Evolutionary conservation across 2,329 filamentous ascomycete species (phyloP).

Genomic region (Cryphonectria radicalis): DNA sequence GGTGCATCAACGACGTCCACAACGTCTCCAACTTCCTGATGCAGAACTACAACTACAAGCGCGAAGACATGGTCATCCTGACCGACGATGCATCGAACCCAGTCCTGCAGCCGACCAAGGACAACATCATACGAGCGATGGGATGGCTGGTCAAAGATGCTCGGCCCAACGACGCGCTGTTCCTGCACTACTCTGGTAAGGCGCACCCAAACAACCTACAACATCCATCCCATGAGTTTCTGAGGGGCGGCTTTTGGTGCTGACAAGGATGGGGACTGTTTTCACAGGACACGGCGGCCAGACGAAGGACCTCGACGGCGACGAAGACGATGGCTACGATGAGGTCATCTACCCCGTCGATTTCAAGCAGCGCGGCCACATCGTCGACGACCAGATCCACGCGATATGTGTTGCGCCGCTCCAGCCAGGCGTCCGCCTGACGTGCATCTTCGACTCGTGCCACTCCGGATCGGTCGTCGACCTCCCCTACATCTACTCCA

Average conservation of each 20-base stretch:
- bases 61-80: slow-evolving; percentile 79
- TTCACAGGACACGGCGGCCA: slow-evolving; percentile 72
- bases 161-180: slow-evolving; percentile 74
- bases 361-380: slow-evolving; percentile 70
- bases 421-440: slow-evolving; percentile 80
- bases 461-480: slow-evolving; percentile 77
- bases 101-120: slow-evolving; percentile 73
- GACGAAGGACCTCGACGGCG: slow-evolving; percentile 72
- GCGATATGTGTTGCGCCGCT: slow-evolving; percentile 76
- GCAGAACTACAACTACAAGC: slow-evolving; percentile 70
- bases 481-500: slow-evolving; percentile 79
- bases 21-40: slow-evolving; percentile 76
- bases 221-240: background rate
- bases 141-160: slow-evolving; percentile 75
- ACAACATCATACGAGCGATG: slow-evolving; percentile 76
- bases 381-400: slow-evolving; percentile 81
- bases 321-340: slow-evolving; percentile 78
- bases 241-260: background rate
- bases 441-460: slow-evolving; percentile 81
- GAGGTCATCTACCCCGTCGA: slow-evolving; percentile 82
- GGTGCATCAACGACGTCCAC: slow-evolving; percentile 81
- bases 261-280: background rate
- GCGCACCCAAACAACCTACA: too few species aligned
- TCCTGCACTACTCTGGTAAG: slow-evolving; percentile 75
- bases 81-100: slow-evolving; percentile 76